These are phyloP conservation scores for Biscogniauxia mediterranea DNA, from an alignment of 2,329 filamentous ascomycete species.

Conservation along the genomic window DNA sequence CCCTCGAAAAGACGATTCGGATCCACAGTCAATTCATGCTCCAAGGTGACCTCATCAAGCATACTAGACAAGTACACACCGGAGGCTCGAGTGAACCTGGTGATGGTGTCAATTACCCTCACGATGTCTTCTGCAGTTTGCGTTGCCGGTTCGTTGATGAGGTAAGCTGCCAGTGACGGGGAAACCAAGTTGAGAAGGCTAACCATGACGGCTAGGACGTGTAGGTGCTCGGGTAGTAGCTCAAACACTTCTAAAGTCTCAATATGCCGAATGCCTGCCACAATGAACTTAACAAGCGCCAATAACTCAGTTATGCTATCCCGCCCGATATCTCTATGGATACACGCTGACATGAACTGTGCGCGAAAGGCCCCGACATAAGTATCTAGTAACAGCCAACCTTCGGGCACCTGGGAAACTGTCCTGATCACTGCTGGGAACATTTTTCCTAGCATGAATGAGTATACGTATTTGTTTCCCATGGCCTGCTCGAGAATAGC, in stretches of 20 bases:
- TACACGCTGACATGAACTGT: conserved; percentile 34
- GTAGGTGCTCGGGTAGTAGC: conserved; percentile 25
- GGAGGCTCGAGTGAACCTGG: conserved; percentile 26
- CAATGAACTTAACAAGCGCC: conserved; percentile 32
- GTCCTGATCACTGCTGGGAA: conserved; percentile 51
- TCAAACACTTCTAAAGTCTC: conserved; percentile 15
- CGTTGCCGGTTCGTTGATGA: conserved; percentile 26
- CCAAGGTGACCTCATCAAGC: conserved; percentile 6
- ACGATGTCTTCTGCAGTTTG: conserved; percentile 14
- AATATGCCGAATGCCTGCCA: conserved; percentile 28
- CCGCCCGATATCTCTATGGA: conserved; percentile 39
- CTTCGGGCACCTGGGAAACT: conserved; percentile 33
- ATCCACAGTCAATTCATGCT: conserved; percentile 11
- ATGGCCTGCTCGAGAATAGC: conserved; percentile 48
- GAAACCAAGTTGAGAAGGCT: conserved; percentile 29
- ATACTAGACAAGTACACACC: conserved; percentile 20
- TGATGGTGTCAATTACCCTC: conserved; percentile 18
- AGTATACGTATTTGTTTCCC: conserved; percentile 42
- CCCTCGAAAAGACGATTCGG: conserved; percentile 24
- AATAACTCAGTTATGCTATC: conserved; percentile 34
- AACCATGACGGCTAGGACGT: conserved; percentile 22
- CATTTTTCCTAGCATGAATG: conserved; percentile 52
- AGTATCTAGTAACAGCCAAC: conserved; percentile 50
- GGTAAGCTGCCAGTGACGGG: conserved; percentile 27
- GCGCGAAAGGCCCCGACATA: conserved; percentile 45